Evolutionary conservation across 1,284 basidiomycete genomes (phyloP).

Genomic region (Apiotrichum domesticum): DNA sequence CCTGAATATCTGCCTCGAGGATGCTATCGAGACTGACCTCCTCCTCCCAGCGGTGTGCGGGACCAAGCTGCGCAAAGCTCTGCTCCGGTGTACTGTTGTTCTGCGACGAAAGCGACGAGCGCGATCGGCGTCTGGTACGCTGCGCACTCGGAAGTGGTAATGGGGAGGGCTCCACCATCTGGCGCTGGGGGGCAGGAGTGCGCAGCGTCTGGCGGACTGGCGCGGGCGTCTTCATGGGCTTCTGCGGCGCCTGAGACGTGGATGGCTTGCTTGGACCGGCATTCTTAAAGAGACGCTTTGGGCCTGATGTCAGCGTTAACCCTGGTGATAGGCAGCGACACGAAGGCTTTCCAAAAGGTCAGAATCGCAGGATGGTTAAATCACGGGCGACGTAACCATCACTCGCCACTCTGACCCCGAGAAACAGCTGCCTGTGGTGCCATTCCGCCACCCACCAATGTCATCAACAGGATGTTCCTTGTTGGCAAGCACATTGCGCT

Average conservation of each 20-base stretch:
- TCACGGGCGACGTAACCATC: no score
- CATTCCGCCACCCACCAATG: constrained; percentile 7
- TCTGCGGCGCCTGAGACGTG: neutral
- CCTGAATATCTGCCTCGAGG: constrained; percentile 20
- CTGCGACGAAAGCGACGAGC: constrained; percentile 7
- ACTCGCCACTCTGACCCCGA: no score
- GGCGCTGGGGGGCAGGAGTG: constrained; percentile 9
- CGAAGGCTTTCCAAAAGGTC: no score
- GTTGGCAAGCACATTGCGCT: constrained; percentile 13
- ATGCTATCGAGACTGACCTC: constrained; percentile 34
- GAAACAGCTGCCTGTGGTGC: no score
- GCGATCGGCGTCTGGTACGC: constrained; percentile 23
- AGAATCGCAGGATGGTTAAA: no score
- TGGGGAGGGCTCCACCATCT: constrained; percentile 15
- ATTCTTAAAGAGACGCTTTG: constrained; percentile 17
- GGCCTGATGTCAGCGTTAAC: constrained; percentile 4
- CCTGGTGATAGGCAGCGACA: neutral
- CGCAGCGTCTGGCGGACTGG: constrained; percentile 6
- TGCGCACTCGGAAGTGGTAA: constrained; percentile 38
- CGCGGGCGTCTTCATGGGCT: constrained; percentile 9
- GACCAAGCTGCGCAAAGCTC: neutral
- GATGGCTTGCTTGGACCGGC: neutral
- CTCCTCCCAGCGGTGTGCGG: constrained; percentile 30
- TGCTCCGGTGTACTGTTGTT: neutral
- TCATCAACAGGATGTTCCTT: constrained; percentile 11